A percentile compares a stretch with the other conserved stretches of the same genome.
These are phyloP conservation scores for Penicillium goetzii DNA, from an alignment of 495 filamentous ascomycete species.

Conservation along the genomic window DNA sequence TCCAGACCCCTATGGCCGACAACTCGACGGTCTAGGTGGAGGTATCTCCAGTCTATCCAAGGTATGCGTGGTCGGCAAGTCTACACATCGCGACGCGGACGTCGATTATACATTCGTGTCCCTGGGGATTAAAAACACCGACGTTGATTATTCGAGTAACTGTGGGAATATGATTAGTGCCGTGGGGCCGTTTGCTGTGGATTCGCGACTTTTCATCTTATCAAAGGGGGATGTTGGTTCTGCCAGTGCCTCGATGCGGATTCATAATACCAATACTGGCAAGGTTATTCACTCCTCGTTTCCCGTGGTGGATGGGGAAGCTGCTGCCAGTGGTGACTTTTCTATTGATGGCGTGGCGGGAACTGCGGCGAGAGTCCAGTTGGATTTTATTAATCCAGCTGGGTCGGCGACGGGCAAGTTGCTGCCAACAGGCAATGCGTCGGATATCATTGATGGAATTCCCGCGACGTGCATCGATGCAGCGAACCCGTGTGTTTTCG, in stretches of 20 bases:
- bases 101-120: slow-evolving; percentile 76
- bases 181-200: slow-evolving; percentile 67
- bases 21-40: slow-evolving; percentile 73
- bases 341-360: slow-evolving; percentile 71
- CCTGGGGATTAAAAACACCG: slow-evolving; percentile 60
- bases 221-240: too few species aligned
- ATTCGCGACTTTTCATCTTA: too few species aligned
- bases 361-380: slow-evolving; percentile 55
- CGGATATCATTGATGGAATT: slow-evolving; percentile 57
- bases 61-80: slow-evolving; percentile 63
- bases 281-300: slow-evolving; percentile 55
- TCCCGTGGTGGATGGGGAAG: slow-evolving; percentile 52
- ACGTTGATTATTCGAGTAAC: slow-evolving; percentile 68
- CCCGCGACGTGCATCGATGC: slow-evolving; percentile 65
- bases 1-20: slow-evolving; percentile 68
- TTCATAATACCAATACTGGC: slow-evolving; percentile 59
- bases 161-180: slow-evolving; percentile 75
- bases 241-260: slow-evolving; percentile 31
- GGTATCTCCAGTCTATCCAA: slow-evolving; percentile 73
- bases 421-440: slow-evolving; percentile 63
- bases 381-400: slow-evolving; percentile 68
- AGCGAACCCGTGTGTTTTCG: slow-evolving; percentile 69
- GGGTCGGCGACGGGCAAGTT: slow-evolving; percentile 69
- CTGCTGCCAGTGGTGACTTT: slow-evolving; percentile 57
- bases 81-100: slow-evolving; percentile 56